phyloP scores from a whole-genome alignment of 2,329 filamentous ascomycete species.

The Penicillium palitans region DNA sequence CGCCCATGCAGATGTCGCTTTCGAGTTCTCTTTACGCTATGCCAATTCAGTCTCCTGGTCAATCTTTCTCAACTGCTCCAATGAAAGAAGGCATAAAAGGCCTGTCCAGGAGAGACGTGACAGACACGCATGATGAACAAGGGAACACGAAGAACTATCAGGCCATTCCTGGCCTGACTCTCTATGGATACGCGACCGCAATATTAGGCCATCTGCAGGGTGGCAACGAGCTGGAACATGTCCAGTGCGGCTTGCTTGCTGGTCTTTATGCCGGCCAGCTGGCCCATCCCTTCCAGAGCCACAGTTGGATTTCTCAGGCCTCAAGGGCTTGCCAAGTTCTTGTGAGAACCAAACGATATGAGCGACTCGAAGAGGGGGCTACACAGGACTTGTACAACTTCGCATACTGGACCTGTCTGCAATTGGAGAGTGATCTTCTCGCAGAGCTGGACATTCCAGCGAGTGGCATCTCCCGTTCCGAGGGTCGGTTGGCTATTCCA shows the following conservation, averaged over 20 bases:
- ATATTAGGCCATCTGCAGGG: constrained; percentile 81
- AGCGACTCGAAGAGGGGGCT: constrained; percentile 30
- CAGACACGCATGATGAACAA: constrained; percentile 18
- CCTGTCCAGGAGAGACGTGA: constrained; percentile 14
- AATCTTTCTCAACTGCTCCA: constrained; percentile 23
- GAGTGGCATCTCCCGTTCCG: constrained; percentile 60
- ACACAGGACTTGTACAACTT: constrained; percentile 66
- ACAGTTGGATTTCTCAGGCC: constrained; percentile 65
- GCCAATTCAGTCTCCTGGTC: constrained; percentile 10
- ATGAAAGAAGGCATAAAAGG: constrained; percentile 4
- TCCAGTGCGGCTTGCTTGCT: constrained; percentile 80
- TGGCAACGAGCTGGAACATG: constrained; percentile 76
- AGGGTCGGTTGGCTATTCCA: constrained; percentile 48
- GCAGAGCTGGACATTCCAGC: constrained; percentile 73
- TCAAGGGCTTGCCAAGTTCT: constrained; percentile 67
- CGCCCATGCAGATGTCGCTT: constrained; percentile 21
- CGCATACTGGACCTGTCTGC: constrained; percentile 90
- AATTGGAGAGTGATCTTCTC: constrained; percentile 91
- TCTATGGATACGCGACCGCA: constrained; percentile 82
- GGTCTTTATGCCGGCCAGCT: constrained; percentile 88
- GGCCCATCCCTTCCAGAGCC: constrained; percentile 83
- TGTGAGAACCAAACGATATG: constrained; percentile 58
- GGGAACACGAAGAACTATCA: constrained; percentile 67
- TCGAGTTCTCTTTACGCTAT: constrained; percentile 26
- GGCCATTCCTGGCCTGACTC: constrained; percentile 82